Conservation (phyloP, 2,329 filamentous ascomycete species). For the Ophiostoma quercus region DNA sequence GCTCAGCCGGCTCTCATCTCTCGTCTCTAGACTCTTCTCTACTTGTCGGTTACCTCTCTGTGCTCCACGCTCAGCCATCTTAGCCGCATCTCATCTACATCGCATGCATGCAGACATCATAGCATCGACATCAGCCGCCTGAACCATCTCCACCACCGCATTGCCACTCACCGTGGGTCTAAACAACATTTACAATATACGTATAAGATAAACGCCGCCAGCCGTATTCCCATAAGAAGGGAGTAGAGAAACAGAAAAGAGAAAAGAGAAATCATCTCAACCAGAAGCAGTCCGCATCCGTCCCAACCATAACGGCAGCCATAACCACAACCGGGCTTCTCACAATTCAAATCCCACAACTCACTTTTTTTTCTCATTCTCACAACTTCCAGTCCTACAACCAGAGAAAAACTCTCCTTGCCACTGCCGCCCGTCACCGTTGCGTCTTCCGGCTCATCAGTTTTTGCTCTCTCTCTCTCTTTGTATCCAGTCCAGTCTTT, state of each 20-base stretch:
- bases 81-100: background rate
- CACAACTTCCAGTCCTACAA: background rate
- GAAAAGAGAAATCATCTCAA: background rate
- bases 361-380: background rate
- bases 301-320: background rate
- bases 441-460: background rate
- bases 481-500: background rate
- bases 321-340: background rate
- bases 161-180: slow-evolving; percentile 3
- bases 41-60: background rate
- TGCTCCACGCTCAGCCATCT: background rate
- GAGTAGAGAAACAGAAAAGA: too few species aligned
- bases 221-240: background rate
- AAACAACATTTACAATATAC: background rate
- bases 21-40: background rate
- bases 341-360: background rate
- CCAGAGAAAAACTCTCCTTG: background rate
- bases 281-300: background rate
- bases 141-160: background rate
- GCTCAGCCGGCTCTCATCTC: background rate
- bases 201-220: background rate
- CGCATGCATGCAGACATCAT: background rate
- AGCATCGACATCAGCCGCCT: background rate
- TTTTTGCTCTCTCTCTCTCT: background rate
- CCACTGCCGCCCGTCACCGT: background rate